Evolutionary conservation across 2,329 filamentous ascomycete species (phyloP), one percentile per base, ranked within the genome.

Genomic region (Aureobasidium sp.): DNA sequence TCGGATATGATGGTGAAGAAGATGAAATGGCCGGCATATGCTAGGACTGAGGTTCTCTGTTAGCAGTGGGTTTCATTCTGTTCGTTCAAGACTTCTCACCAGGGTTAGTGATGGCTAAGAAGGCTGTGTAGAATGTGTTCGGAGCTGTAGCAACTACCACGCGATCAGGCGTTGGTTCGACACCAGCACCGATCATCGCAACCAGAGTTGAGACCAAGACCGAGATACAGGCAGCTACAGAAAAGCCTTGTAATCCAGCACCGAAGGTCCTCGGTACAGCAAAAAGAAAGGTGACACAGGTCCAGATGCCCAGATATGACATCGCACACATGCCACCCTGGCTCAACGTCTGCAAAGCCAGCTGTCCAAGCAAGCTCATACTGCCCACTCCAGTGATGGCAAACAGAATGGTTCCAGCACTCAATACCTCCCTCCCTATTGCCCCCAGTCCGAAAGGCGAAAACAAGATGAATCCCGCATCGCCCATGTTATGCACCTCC

Each of bases 1-100:
- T 82, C 80, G 0, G 78, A 81, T 42, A 82, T 78, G 37, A 82
- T 72, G 50, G 80, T 76, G 70, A 82, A 82, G 68, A 82, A 82
- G 64, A 65, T 67, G 75, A 81, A 81, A 62, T 81, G 79, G 5
- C 79, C 79, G 0, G 79, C 79, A 67, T 78, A 82, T 0, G 79
- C 75, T 63, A 82, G 82, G 0, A 82, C 79, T 0, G 24, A 4
- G n/a, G 4, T 19, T 14, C 17, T 6, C 2, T 2, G 4, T 54
- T 24, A 54, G 50, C 35, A 53, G 6, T 12, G 3, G 7, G 24
- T 39, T 2, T 15, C 8, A 0, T 4, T 53, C 3, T 17, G 4
- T 15, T 22, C 17, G 11, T 54, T 8, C 24, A 27, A 17, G 2
- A 27, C 9, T 1, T 19, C 22, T 54, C 31, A 54, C 50, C 50